These are phyloP conservation scores for Teratosphaeria zuluensis DNA, from an alignment of 2,329 filamentous ascomycete genomes.

Conservation along the genomic window DNA sequence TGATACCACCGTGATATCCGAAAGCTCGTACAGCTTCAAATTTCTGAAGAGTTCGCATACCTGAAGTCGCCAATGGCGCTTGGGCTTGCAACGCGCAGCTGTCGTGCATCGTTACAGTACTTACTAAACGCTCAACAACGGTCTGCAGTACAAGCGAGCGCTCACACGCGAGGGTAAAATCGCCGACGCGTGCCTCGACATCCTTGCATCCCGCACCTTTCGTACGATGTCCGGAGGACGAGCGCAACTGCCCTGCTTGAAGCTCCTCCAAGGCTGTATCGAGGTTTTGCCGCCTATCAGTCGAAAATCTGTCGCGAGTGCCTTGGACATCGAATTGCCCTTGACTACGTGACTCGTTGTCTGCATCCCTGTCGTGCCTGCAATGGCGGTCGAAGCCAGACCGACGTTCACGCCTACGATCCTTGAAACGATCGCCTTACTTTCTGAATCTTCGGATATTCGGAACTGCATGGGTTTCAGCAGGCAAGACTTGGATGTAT, in stretches of 20 bases:
- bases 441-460: neutral
- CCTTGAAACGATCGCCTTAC: neutral
- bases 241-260: neutral
- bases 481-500: neutral
- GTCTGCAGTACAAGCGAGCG: neutral
- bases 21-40: neutral
- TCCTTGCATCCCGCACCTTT: neutral
- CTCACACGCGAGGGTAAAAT: neutral
- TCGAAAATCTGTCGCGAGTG: neutral
- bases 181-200: neutral
- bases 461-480: neutral
- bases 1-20: neutral
- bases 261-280: too few relatives aligned
- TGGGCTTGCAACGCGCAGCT: neutral
- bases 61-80: neutral
- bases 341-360: neutral
- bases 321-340: neutral
- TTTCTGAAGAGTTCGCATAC: neutral
- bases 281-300: too few relatives aligned
- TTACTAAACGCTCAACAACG: neutral
- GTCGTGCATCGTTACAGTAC: neutral
- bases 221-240: neutral
- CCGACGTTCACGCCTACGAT: neutral
- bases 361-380: neutral
- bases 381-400: neutral